Percentiles rank a stretch among this genome's conserved stretches.
These are phyloP conservation scores for Casuarina glauca DNA, from an alignment of 306 rosid species.

Conservation along the genomic window DNA sequence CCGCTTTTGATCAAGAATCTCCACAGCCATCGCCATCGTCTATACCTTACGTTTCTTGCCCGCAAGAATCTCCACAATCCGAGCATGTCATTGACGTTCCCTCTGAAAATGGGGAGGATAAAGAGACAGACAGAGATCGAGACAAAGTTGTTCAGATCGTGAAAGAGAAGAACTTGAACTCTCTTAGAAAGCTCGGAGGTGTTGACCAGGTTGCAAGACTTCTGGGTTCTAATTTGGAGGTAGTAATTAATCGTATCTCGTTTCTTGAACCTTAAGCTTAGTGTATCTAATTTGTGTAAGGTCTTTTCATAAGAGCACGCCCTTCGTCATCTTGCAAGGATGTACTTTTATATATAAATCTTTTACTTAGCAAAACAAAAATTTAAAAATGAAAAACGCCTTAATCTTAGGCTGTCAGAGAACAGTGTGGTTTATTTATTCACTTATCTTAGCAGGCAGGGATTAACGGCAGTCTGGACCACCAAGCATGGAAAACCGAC, in stretches of 20 bases:
- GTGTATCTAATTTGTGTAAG: too few species aligned
- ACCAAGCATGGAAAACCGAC: not conserved
- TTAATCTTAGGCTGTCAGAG: not conserved
- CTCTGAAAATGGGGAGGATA: conserved; percentile 7
- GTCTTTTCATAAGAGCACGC: too few species aligned
- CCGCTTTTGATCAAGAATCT: not conserved
- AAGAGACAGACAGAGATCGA: not conserved
- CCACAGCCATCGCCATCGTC: conserved; percentile 1
- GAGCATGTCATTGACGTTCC: conserved; percentile 17
- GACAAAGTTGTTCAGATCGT: conserved; percentile 33
- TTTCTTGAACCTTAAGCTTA: too few species aligned
- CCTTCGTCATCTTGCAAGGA: too few species aligned
- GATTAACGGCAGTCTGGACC: not conserved
- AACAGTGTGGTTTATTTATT: not conserved
- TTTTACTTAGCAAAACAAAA: too few species aligned
- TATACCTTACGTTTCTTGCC: not conserved
- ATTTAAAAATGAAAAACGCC: not conserved
- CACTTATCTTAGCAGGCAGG: not conserved
- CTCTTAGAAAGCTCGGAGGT: conserved; percentile 34
- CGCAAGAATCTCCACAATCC: conserved; percentile 8
- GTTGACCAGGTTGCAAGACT: conserved; percentile 23
- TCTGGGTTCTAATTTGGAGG: conserved; percentile 35
- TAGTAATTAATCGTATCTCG: conserved; percentile 9
- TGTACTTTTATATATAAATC: too few species aligned
- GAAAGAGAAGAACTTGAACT: conserved; percentile 31